Percentiles rank a stretch among this genome's conserved stretches.
Evolutionary conservation across 352 stramenopile species (phyloP).

Genomic region (Pythium dissotocum): DNA sequence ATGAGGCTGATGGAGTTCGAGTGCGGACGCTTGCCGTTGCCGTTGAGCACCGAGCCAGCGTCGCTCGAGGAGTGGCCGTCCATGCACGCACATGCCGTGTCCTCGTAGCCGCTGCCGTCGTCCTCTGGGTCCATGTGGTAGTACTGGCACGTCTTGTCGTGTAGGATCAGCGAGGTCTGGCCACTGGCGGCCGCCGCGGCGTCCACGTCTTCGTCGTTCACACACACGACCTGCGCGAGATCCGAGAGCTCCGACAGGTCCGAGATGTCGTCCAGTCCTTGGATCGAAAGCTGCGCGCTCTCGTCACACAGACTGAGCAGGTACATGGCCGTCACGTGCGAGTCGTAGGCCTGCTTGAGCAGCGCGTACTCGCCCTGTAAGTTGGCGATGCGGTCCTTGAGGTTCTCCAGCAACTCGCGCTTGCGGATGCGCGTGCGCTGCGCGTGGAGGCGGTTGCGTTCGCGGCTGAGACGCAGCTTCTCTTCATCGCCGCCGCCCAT

Average conservation of each 20-base stretch:
- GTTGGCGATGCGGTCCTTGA: constrained; percentile 68
- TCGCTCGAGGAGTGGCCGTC: constrained; percentile 23
- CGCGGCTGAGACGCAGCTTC: constrained; percentile 70
- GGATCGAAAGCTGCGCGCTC: constrained; percentile 42
- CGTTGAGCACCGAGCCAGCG: constrained; percentile 34
- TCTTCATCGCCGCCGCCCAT: constrained; percentile 43
- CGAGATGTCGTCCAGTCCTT: constrained; percentile 54
- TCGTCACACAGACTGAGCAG: constrained; percentile 49
- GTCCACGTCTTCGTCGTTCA: constrained; percentile 38
- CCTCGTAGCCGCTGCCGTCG: constrained; percentile 25
- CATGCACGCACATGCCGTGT: constrained; percentile 27
- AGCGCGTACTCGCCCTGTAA: constrained; percentile 62
- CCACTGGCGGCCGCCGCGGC: constrained; percentile 31
- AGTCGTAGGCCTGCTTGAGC: constrained; percentile 76
- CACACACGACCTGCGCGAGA: constrained; percentile 30
- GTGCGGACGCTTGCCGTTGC: constrained; percentile 44
- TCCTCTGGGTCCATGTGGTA: constrained; percentile 35
- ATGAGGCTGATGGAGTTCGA: constrained; percentile 32
- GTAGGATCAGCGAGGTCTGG: constrained; percentile 31
- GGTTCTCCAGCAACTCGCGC: constrained; percentile 68
- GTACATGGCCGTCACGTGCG: constrained; percentile 68
- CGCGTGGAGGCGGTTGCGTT: constrained; percentile 75
- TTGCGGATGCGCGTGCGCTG: constrained; percentile 79
- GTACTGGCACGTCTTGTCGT: constrained; percentile 50
- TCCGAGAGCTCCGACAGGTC: constrained; percentile 34